Evolutionary conservation across 768 basidiomycete genomes (phyloP).

Genomic region (Kwoniella botswanensis): DNA sequence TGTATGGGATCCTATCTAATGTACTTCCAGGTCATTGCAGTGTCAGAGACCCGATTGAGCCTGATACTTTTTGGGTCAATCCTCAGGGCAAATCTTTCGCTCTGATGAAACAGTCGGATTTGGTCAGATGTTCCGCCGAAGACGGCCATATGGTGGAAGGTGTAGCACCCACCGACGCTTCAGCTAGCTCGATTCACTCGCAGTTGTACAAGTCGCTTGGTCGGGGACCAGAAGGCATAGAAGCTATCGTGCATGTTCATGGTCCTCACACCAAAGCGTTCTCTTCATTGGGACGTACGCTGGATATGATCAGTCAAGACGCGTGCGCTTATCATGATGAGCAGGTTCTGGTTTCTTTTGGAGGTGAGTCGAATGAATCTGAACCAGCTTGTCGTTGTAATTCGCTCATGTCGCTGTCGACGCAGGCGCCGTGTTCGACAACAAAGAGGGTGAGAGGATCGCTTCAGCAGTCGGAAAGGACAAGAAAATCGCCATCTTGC

Average conservation of each 20-base stretch:
- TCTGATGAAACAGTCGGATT: slow-evolving; percentile 39
- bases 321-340: slow-evolving; percentile 38
- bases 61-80: slow-evolving; percentile 46
- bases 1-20: background rate
- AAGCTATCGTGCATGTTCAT: slow-evolving; percentile 45
- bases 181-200: slow-evolving; percentile 40
- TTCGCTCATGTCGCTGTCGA: too few species aligned
- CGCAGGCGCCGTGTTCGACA: slow-evolving; percentile 38
- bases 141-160: slow-evolving; percentile 39
- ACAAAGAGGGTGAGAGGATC: slow-evolving; percentile 37
- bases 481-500: slow-evolving; percentile 38
- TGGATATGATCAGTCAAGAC: slow-evolving; percentile 46
- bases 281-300: slow-evolving; percentile 32
- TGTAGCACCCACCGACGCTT: slow-evolving; percentile 34
- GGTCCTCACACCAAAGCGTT: slow-evolving; percentile 46
- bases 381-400: too few species aligned
- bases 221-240: slow-evolving; percentile 34
- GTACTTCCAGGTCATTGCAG: slow-evolving; percentile 36
- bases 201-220: slow-evolving; percentile 39
- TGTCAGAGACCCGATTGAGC: slow-evolving; percentile 43
- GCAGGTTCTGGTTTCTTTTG: slow-evolving; percentile 40
- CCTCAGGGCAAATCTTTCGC: slow-evolving; percentile 40
- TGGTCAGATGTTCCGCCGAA: slow-evolving; percentile 27
- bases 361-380: slow-evolving; percentile 24
- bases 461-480: slow-evolving; percentile 21